Base-by-base conservation (phyloP, 2,329 filamentous ascomycete species). In the Esteya vermicola region DNA sequence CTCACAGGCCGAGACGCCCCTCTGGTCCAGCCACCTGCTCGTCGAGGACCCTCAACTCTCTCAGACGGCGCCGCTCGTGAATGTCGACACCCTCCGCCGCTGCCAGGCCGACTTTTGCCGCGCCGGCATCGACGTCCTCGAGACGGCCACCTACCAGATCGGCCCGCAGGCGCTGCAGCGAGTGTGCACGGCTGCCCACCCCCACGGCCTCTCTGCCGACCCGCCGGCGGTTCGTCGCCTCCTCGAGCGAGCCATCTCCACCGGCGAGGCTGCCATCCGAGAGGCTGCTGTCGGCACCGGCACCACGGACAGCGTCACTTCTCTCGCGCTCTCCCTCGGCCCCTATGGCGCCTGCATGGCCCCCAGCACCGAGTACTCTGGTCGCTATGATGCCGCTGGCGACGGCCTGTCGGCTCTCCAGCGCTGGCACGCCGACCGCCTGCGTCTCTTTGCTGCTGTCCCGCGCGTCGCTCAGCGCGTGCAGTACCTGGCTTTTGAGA, bases 1-100 rank as follows among this genome's bases (percentile, higher is more conserved):
- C 53, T 57, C 60, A 38, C 54, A 59, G 22, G 52, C 58, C 28
- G 69, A 58, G 25, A 70, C 65, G 9, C 78, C 78, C 0, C 65
- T 82, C 30, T 82, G 78, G 78, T 80, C 78, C 1, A 76, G 75
- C 0, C 69, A 81, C 50, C 63, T 81, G 6, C 65, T 82, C n/a
- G 51, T 80, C 39, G 60, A 66, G 27, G 61, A 67, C 12, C 26
- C 36, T 5, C n/a, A 38, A 6, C 35, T 18, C 32, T n/a, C n/a
- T n/a, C n/a, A n/a, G n/a, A n/a, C n/a, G n/a, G n/a, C n/a, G n/a
- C n/a, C n/a, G n/a, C n/a, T n/a, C n/a, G n/a, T n/a, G n/a, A n/a
- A n/a, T n/a, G 65, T 62, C 3, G 47, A 59, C 8, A 72, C 65
- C 1, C 64, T 80, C 43, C 26, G 16, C 13, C 57, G 57, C 23